These are phyloP conservation scores for Medicago lupulina DNA, from an alignment of 306 rosid species.

Conservation along the genomic window DNA sequence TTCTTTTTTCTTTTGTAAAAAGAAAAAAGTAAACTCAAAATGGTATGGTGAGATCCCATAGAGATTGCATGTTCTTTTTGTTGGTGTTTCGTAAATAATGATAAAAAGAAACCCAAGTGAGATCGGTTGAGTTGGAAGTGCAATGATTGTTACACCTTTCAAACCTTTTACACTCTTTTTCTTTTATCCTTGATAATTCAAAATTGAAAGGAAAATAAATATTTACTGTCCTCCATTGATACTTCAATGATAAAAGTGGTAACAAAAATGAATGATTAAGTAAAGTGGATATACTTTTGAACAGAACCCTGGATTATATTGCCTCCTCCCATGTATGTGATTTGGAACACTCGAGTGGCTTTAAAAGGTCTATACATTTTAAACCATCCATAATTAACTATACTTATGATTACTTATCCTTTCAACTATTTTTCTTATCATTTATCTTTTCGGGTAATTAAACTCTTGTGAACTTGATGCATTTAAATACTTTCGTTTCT, in stretches of 20 bases:
- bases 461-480: no score
- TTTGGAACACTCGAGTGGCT: slow-evolving; percentile 46
- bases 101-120: slow-evolving; percentile 50
- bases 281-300: slow-evolving; percentile 48
- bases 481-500: no score
- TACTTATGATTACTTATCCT: not conserved
- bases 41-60: slow-evolving; percentile 39
- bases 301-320: slow-evolving; percentile 49
- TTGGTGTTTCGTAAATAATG: slow-evolving; percentile 51
- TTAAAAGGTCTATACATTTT: slow-evolving; percentile 38
- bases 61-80: slow-evolving; percentile 50
- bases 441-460: no score
- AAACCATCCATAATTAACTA: not conserved
- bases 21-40: slow-evolving; percentile 40
- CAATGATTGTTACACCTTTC: slow-evolving; percentile 47
- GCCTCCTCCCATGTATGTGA: slow-evolving; percentile 51
- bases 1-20: slow-evolving; percentile 25
- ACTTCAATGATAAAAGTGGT: slow-evolving; percentile 53
- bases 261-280: slow-evolving; percentile 27
- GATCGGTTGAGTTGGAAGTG: slow-evolving; percentile 41
- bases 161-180: slow-evolving; percentile 29
- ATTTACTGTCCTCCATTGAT: slow-evolving; percentile 45
- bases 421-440: no score
- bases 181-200: slow-evolving; percentile 37
- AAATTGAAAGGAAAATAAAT: slow-evolving; percentile 8